Base-by-base conservation (phyloP, 495 filamentous ascomycete species). In the Pseudoneurospora amorphoporcata region DNA sequence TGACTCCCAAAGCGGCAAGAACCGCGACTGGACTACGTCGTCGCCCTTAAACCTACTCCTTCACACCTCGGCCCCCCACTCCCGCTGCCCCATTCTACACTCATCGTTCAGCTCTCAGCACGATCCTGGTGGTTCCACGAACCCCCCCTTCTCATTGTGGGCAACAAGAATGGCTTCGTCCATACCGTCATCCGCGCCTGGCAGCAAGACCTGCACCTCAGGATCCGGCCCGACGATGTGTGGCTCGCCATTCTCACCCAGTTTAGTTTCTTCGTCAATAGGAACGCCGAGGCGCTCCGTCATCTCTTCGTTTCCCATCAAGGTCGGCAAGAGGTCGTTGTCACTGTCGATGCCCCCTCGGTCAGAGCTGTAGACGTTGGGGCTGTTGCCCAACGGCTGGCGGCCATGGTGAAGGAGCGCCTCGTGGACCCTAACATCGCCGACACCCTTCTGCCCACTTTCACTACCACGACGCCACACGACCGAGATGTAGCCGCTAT, bases 161-260 rank as follows among this genome's bases (percentile, higher is more conserved):
- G 45, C 45, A 53, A 53, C 58, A 79, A 81, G 37, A 85, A 90
- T 68, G 86, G 86, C 41, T 85, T 90, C 70, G 84, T 90, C 6
- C 77, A 84, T 68, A 81, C 82, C 16, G 78, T 79, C 69, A 80
- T 87, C 19, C 76, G 83, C 17, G 87, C 88, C 45, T 90, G 88
- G 75, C 85, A 81, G 73, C 70, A 84, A 35, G 87, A 91, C 71
- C 85, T 86, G 70, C 81, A 86, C 71, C 83, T 90, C 12, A 79
- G 82, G 12, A 79, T 90, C 69, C 85, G 89, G 16, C 88, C 88
- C 14, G 88, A 90, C 53, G 88, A 90, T 75, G 79, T 90, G 58
- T 90, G 89, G 88, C 81, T 89, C 47, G 80, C 85, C 65, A 88
- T 90, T 72, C 76, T 89, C 3, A 81, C 82, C 5, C 87, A 90